Evolutionary conservation across 2,329 filamentous ascomycete species (phyloP).

Genomic region (Trichoderma sp.): DNA sequence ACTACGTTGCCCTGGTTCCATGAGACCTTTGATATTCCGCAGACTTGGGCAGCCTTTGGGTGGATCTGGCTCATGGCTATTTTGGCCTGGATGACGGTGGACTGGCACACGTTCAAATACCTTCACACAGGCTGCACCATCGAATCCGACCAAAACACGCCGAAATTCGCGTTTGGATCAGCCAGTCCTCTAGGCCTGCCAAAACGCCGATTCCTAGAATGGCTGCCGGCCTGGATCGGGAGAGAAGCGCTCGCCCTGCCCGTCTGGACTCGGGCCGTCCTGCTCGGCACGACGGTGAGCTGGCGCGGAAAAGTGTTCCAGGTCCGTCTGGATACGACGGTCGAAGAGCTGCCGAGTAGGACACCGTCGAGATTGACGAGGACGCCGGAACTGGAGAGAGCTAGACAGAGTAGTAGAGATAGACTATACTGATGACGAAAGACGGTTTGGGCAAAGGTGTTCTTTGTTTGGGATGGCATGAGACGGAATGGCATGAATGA

Average conservation of each 20-base stretch:
- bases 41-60: constrained; percentile 66
- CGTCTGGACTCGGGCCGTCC: constrained; percentile 86
- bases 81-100: constrained; percentile 67
- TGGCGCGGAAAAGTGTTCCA: constrained; percentile 84
- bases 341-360: constrained; percentile 44
- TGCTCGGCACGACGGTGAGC: constrained; percentile 79
- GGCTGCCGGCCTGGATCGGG: constrained; percentile 80
- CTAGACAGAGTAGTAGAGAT: constrained; percentile 28
- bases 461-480: background rate
- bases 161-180: constrained; percentile 63
- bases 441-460: background rate
- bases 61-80: constrained; percentile 66
- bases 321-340: constrained; percentile 81
- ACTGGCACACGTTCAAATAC: constrained; percentile 69
- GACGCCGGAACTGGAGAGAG: constrained; percentile 27
- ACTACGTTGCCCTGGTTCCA: constrained; percentile 69
- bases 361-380: constrained; percentile 11
- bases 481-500: background rate
- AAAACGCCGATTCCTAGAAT: constrained; percentile 62
- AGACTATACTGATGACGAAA: constrained; percentile 26
- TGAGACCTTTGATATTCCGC: constrained; percentile 50
- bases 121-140: constrained; percentile 73
- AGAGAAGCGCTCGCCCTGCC: constrained; percentile 80
- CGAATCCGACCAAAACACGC: constrained; percentile 69
- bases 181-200: constrained; percentile 38